Conservation (phyloP, 1,284 basidiomycete species). For the Xerocomus minutiporus region DNA sequence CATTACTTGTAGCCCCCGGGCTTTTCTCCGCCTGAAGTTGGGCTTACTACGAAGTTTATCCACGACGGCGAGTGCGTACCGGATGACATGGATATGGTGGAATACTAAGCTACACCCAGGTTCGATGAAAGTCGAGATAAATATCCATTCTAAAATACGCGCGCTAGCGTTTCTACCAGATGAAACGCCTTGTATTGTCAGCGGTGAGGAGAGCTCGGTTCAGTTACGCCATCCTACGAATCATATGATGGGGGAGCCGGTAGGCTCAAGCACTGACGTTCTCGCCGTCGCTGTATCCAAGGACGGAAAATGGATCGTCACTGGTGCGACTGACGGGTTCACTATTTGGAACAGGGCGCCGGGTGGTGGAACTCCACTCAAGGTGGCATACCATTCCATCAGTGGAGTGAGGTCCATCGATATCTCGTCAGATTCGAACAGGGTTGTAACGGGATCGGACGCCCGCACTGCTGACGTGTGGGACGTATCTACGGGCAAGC, state of each 20-base stretch:
- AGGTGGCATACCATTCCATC: background rate
- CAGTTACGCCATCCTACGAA: constrained; percentile 8
- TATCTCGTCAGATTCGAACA: constrained; percentile 10
- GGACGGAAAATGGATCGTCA: constrained; percentile 13
- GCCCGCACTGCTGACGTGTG: constrained; percentile 10
- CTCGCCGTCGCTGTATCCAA: constrained; percentile 11
- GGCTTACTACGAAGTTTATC: no score
- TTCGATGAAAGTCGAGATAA: background rate
- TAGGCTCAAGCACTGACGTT: constrained; percentile 4
- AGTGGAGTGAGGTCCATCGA: constrained; percentile 13
- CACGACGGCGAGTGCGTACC: constrained; percentile 1
- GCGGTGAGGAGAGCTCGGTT: constrained; percentile 9
- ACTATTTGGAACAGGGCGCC: constrained; percentile 12
- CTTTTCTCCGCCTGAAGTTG: no score
- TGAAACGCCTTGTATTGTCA: constrained; percentile 4
- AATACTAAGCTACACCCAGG: background rate
- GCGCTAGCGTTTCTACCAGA: constrained; percentile 14
- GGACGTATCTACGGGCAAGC: constrained; percentile 3
- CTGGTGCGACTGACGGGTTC: constrained; percentile 7
- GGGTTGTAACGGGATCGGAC: constrained; percentile 8
- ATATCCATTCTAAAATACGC: constrained; percentile 12
- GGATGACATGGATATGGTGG: background rate
- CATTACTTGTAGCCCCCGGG: no score
- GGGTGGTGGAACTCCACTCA: background rate
- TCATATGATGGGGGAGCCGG: constrained; percentile 10